Conservation (phyloP, 306 rosid species). For the Rosa persica region DNA sequence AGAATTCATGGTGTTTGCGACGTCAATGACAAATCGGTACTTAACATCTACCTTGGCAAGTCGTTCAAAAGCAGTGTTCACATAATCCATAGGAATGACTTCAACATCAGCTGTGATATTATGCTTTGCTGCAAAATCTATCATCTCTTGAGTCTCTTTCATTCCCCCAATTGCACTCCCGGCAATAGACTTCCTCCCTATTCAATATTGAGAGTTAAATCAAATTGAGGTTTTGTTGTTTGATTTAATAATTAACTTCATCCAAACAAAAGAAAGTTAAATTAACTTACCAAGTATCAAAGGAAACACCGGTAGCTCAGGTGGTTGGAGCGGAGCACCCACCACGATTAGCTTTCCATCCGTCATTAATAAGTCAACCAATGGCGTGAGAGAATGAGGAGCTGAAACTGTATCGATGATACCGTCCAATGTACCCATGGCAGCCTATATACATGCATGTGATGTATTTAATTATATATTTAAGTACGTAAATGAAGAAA, state of each 20-base stretch:
- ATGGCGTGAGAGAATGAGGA: slow-evolving; percentile 19
- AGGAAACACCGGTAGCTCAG: slow-evolving; percentile 33
- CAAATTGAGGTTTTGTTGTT: background rate
- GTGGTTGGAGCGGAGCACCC: slow-evolving; percentile 24
- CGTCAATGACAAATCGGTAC: slow-evolving; percentile 56
- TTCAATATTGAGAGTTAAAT: background rate
- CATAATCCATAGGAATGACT: slow-evolving; percentile 44
- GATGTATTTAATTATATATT: too few species aligned
- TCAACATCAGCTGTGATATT: slow-evolving; percentile 47
- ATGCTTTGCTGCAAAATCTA: slow-evolving; percentile 55
- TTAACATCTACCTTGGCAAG: slow-evolving; percentile 44
- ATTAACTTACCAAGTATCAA: slow-evolving; percentile 29
- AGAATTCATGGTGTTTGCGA: slow-evolving; percentile 22
- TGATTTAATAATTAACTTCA: background rate
- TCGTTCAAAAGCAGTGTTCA: slow-evolving; percentile 52
- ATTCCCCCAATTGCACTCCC: slow-evolving; percentile 36
- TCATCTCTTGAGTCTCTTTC: slow-evolving; percentile 43
- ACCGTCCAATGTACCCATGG: slow-evolving; percentile 36
- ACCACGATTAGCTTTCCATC: slow-evolving; percentile 40
- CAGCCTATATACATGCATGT: slow-evolving; percentile 25
- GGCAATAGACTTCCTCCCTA: slow-evolving; percentile 23
- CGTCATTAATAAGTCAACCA: slow-evolving; percentile 14
- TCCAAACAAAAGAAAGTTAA: background rate
- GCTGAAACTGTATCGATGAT: slow-evolving; percentile 40
- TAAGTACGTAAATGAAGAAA: background rate